A percentile compares a stretch with the other conserved stretches of the same genome.
Evolutionary conservation across 306 rosid genomes (phyloP).

Genomic region (Lathyrus aphaca): DNA sequence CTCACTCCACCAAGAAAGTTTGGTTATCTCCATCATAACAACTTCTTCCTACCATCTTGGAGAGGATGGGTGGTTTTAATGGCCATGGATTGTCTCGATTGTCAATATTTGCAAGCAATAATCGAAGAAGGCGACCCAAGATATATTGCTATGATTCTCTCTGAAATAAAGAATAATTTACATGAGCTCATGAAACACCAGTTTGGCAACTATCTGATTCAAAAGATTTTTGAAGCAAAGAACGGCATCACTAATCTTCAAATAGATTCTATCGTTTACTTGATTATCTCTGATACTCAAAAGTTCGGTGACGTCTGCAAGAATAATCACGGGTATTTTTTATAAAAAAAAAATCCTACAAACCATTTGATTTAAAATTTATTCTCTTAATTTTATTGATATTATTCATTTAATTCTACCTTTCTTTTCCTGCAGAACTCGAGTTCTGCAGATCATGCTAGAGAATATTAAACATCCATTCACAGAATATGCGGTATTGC

Average conservation of each 20-base stretch:
- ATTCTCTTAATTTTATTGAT: background rate
- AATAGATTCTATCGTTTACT: background rate
- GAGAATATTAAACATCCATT: background rate
- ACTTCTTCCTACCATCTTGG: background rate
- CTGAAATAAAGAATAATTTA: background rate
- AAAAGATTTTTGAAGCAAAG: constrained; percentile 31
- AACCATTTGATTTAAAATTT: background rate
- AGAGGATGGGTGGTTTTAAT: background rate
- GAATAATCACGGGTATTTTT: constrained; percentile 35
- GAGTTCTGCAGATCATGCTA: constrained; percentile 44
- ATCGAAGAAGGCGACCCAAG: background rate
- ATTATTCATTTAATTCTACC: background rate
- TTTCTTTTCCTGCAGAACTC: constrained; percentile 36
- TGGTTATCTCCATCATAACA: too few relatives aligned
- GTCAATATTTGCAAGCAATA: background rate
- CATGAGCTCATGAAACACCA: constrained; percentile 34
- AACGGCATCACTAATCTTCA: background rate
- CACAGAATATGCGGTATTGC: background rate
- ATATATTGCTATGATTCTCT: constrained; percentile 8
- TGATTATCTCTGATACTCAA: background rate
- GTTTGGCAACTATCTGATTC: constrained; percentile 23
- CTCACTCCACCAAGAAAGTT: too few relatives aligned
- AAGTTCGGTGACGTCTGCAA: constrained; percentile 36
- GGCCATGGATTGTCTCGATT: constrained; percentile 25
- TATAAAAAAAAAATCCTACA: too few relatives aligned